Conservation (phyloP, 2,329 filamentous ascomycete genomes). For the Phyllosticta paracitricarpa region DNA sequence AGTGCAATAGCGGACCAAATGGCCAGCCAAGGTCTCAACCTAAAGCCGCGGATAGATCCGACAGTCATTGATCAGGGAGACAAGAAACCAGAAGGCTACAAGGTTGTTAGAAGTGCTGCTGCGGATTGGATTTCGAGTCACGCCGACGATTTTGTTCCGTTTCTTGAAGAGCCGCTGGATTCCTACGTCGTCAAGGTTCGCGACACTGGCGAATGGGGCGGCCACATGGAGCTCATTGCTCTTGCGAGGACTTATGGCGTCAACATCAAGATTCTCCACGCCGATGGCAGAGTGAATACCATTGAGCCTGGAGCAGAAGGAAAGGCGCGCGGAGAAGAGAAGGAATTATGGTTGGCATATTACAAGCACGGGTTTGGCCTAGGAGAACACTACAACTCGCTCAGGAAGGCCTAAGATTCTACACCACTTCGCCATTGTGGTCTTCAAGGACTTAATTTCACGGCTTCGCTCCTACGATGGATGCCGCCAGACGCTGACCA, state of each 20-base stretch:
- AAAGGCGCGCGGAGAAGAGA: slow-evolving; percentile 33
- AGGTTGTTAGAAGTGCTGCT: slow-evolving; percentile 57
- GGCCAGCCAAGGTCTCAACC: slow-evolving; percentile 28
- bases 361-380: slow-evolving; percentile 89
- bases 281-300: slow-evolving; percentile 66
- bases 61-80: slow-evolving; percentile 14
- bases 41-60: slow-evolving; percentile 26
- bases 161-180: slow-evolving; percentile 71
- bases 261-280: slow-evolving; percentile 74
- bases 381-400: slow-evolving; percentile 94
- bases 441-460: too few species aligned
- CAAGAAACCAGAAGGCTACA: slow-evolving; percentile 41
- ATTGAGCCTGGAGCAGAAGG: slow-evolving; percentile 47
- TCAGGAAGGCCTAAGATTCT: slow-evolving; percentile 34
- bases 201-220: slow-evolving; percentile 91
- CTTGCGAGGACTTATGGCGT: slow-evolving; percentile 72
- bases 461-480: neutral
- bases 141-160: slow-evolving; percentile 72
- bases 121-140: slow-evolving; percentile 68
- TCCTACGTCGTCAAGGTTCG: slow-evolving; percentile 66
- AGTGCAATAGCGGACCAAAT: slow-evolving; percentile 84
- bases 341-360: slow-evolving; percentile 82
- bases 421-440: neutral
- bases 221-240: slow-evolving; percentile 80
- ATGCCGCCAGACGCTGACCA: slow-evolving; percentile 40